A percentile compares a stretch with the other conserved stretches of the same genome.
These are phyloP conservation scores for Lipomyces yamadae DNA, from an alignment of 805 yeast genomes.

Conservation along the genomic window DNA sequence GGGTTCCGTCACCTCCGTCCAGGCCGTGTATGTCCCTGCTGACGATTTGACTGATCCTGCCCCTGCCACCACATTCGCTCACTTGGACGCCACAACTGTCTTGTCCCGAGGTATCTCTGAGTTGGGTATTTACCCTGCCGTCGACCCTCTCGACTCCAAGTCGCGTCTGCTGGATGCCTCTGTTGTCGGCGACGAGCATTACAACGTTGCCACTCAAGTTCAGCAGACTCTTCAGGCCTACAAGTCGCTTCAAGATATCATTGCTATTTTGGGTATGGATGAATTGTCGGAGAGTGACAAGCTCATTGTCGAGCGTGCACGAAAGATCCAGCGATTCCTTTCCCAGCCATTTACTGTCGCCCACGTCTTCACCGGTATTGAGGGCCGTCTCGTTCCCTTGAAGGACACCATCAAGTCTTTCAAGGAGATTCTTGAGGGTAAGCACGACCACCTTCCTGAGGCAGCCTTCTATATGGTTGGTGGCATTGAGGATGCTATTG, in stretches of 20 bases:
- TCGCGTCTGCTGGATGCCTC: slow-evolving; percentile 97
- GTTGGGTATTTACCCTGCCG: slow-evolving; percentile 99
- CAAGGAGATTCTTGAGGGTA: slow-evolving; percentile 97
- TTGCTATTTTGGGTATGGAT: slow-evolving; percentile 99
- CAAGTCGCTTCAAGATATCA: slow-evolving; percentile 99
- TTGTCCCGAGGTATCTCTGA: slow-evolving; percentile 99
- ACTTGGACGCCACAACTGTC: slow-evolving; percentile 99
- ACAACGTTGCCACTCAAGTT: slow-evolving; percentile 89
- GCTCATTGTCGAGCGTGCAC: slow-evolving; percentile 99
- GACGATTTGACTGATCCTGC: slow-evolving; percentile 99
- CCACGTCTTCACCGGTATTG: slow-evolving; percentile 99
- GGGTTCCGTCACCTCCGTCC: slow-evolving; percentile 99
- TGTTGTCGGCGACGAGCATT: slow-evolving; percentile 99
- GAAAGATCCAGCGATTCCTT: slow-evolving; percentile 99
- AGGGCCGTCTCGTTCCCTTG: slow-evolving; percentile 96
- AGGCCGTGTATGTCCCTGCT: slow-evolving; percentile 99
- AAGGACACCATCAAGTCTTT: slow-evolving; percentile 93
- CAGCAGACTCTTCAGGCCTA: slow-evolving; percentile 99
- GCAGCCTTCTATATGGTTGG: slow-evolving; percentile 99
- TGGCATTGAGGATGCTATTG: slow-evolving; percentile 97
- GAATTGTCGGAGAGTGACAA: slow-evolving; percentile 98
- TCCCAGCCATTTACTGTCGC: slow-evolving; percentile 99
- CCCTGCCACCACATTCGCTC: slow-evolving; percentile 99
- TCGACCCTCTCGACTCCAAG: slow-evolving; percentile 99
- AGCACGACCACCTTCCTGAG: slow-evolving; percentile 98